Evolutionary conservation across 306 rosid species (phyloP), one percentile per base, ranked within the genome.

Genomic region (Prunus campanulata): DNA sequence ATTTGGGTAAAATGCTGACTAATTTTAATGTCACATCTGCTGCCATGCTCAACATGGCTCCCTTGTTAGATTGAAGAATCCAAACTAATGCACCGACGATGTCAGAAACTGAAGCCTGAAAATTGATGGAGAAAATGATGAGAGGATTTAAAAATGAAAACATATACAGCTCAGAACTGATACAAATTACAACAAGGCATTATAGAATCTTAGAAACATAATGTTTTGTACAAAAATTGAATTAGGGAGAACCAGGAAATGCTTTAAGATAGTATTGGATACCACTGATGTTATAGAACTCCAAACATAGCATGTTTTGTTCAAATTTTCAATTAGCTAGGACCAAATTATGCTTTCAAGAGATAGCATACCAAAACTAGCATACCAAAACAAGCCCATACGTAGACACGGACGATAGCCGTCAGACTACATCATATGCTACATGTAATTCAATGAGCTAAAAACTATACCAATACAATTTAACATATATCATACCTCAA

Each of bases 101-200:
- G 81, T 90, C 95, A 19, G 79, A 76, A 69, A 85, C 76, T 50
- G 97, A 85, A 79, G 83, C 95, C 98, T 94, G 81, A 82, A 79
- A 71, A 83, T 70, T 69, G 68, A 80, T 67, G 64, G 32, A 32
- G 82, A 78, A 15, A 42, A 39, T 16, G 51, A 74, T 62, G 20
- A 29, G 59, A 79, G 62, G 11, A 27, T 29, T 76, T 5, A 32
- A 9, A 56, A 57, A 42, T 72, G 67, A 30, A 39, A 72, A 20
- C 44, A 22, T 15, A 42, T 19, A 22, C 9, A 24, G 44, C 11
- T 55, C 51, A 54, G n/a, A 32, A 57, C 39, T 24, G 55, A 56
- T 48, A 35, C 35, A n/a, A 3, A 56, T 35, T 55, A 22, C 22
- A 5, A 61, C 8, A 18, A 20, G 15, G 4, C 22, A 1, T 14